Evolutionary conservation across 768 basidiomycete species (phyloP).

Genomic region (Hemileccinum rubropunctum): DNA sequence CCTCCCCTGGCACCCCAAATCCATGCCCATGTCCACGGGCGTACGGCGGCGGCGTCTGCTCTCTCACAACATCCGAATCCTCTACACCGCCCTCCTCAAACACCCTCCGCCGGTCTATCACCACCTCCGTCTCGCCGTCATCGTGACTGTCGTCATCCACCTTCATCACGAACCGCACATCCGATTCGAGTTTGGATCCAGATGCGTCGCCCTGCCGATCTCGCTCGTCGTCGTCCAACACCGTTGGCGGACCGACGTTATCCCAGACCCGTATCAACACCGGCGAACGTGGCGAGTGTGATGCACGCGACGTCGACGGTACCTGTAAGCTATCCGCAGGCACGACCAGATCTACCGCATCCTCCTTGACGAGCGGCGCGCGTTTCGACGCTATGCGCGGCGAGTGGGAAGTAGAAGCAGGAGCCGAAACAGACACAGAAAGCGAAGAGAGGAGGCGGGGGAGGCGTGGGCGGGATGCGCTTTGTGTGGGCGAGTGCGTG

Average conservation of each 20-base stretch:
- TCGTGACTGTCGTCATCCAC: neutral
- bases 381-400: constrained; percentile 7
- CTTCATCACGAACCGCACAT: constrained; percentile 3
- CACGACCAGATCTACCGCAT: constrained; percentile 89
- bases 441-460: constrained; percentile 11
- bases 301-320: constrained; percentile 12
- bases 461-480: constrained; percentile 9
- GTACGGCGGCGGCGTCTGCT: constrained; percentile 21
- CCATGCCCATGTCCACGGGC: constrained; percentile 9
- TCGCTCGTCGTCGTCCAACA: neutral
- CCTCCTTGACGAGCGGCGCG: constrained; percentile 36
- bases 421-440: neutral
- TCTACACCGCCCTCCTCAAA: no score
- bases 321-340: constrained; percentile 17
- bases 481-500: neutral
- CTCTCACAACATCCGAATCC: constrained; percentile 1
- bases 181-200: neutral
- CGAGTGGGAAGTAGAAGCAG: neutral
- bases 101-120: neutral
- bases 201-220: no score
- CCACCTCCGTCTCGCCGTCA: neutral
- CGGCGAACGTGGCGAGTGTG: constrained; percentile 18
- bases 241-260: neutral
- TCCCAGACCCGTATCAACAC: constrained; percentile 29
- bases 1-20: constrained; percentile 13